Conservation (phyloP, 352 stramenopile species). For the Phytopythium ostracodes region DNA sequence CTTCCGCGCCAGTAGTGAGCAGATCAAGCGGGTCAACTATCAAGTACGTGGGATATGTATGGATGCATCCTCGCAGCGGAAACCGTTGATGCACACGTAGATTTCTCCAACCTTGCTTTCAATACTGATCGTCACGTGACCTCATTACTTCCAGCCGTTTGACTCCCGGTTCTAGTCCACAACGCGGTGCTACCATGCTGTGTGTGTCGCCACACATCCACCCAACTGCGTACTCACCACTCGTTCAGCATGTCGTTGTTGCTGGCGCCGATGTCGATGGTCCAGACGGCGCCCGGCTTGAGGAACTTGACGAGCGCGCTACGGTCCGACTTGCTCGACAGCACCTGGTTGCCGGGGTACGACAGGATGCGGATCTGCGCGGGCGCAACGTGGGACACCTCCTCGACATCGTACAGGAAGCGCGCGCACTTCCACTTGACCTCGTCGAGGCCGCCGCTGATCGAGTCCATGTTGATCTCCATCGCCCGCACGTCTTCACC, state of each 20-base stretch:
- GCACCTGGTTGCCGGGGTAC: conserved; percentile 64
- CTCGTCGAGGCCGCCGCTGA: conserved; percentile 79
- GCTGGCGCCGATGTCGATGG: conserved; percentile 75
- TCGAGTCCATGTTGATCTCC: conserved; percentile 78
- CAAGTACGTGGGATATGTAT: background rate
- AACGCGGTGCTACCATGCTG: too few species aligned
- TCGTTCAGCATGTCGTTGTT: conserved; percentile 62
- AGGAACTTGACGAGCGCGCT: conserved; percentile 74
- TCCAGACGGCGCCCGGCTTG: conserved; percentile 75
- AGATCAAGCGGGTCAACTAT: background rate
- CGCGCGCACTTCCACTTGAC: conserved; percentile 85
- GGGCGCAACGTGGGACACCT: conserved; percentile 70
- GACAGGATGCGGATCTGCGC: conserved; percentile 77
- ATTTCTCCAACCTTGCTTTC: background rate
- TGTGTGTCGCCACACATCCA: background rate
- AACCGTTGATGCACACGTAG: background rate
- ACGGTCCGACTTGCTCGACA: conserved; percentile 58
- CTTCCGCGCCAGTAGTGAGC: background rate
- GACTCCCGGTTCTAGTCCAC: background rate
- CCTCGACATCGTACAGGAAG: conserved; percentile 80
- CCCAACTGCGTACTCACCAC: conserved; percentile 20
- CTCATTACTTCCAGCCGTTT: background rate
- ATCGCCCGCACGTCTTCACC: conserved; percentile 67
- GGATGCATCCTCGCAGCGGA: too few species aligned
- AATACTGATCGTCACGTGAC: background rate